These are phyloP conservation scores for Ascosphaera aggregata DNA, from an alignment of 2,329 filamentous ascomycete genomes.

Conservation along the genomic window DNA sequence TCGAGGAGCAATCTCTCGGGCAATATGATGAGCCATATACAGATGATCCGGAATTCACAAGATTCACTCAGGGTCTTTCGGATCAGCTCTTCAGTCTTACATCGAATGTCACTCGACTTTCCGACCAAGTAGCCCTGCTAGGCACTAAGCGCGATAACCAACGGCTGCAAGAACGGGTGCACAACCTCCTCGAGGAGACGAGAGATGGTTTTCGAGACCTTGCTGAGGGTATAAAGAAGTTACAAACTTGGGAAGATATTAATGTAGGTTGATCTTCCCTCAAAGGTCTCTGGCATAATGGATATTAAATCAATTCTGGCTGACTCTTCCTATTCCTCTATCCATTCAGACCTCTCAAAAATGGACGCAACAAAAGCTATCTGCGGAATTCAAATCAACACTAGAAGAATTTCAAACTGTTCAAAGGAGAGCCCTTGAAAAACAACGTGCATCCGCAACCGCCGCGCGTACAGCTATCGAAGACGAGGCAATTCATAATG, in stretches of 20 bases:
- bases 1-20: conserved; percentile 56
- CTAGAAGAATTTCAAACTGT: conserved; percentile 79
- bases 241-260: conserved; percentile 68
- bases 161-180: conserved; percentile 71
- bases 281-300: not conserved
- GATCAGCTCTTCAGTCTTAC: conserved; percentile 77
- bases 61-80: conserved; percentile 59
- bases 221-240: conserved; percentile 79
- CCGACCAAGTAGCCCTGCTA: conserved; percentile 61
- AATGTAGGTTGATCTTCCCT: conserved; percentile 30
- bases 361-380: conserved; percentile 88
- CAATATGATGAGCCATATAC: conserved; percentile 52
- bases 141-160: conserved; percentile 84
- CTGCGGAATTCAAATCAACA: conserved; percentile 73
- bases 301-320: not conserved
- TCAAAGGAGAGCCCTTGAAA: conserved; percentile 78
- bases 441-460: conserved; percentile 65
- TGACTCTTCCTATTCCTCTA: conserved; percentile 4
- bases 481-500: conserved; percentile 18
- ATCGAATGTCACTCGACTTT: conserved; percentile 64
- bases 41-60: conserved; percentile 83
- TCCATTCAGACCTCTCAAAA: conserved; percentile 59
- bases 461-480: conserved; percentile 66
- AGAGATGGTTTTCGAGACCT: conserved; percentile 72
- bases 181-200: conserved; percentile 68